Conservation (phyloP, 441 rosid species). For the Kokia cookei region DNA sequence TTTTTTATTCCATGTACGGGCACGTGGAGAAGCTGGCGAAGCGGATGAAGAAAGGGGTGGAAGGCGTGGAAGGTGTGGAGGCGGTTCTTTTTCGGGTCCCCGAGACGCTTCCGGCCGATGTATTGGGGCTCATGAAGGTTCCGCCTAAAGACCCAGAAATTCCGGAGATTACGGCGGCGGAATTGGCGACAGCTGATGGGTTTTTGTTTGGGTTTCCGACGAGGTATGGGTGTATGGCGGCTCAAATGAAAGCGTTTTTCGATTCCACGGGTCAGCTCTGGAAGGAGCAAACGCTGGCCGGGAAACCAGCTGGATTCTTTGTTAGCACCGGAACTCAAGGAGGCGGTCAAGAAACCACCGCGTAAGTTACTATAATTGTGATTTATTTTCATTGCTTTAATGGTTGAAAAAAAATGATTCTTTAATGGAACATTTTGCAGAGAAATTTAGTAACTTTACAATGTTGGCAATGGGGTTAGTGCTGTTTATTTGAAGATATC, state of each 20-base stretch:
- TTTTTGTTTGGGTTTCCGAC: conserved; percentile 85
- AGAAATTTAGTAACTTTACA: background rate
- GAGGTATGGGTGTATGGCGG: conserved; percentile 90
- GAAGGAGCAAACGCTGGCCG: conserved; percentile 78
- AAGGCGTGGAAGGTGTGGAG: conserved; percentile 69
- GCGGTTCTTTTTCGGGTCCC: conserved; percentile 66
- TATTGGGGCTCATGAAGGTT: conserved; percentile 67
- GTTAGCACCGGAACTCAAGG: conserved; percentile 95
- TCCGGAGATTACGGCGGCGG: conserved; percentile 53
- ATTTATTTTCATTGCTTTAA: background rate
- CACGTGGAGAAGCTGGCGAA: conserved; percentile 84
- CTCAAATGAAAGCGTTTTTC: conserved; percentile 92
- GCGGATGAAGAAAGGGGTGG: conserved; percentile 89
- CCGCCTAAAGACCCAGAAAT: conserved; percentile 50
- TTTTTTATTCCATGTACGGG: conserved; percentile 93
- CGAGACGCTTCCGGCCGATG: conserved; percentile 66
- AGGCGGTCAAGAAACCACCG: conserved; percentile 96
- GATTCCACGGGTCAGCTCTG: conserved; percentile 77
- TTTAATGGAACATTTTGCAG: background rate
- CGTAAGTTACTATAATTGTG: conserved; percentile 39
- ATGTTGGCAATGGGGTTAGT: background rate
- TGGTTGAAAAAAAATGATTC: background rate
- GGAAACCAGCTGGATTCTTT: conserved; percentile 89
- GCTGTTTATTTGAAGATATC: background rate
- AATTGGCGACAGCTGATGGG: conserved; percentile 63